phyloP scores from a whole-genome alignment of 1,284 basidiomycete species.

The Heterobasidion irregulare region DNA sequence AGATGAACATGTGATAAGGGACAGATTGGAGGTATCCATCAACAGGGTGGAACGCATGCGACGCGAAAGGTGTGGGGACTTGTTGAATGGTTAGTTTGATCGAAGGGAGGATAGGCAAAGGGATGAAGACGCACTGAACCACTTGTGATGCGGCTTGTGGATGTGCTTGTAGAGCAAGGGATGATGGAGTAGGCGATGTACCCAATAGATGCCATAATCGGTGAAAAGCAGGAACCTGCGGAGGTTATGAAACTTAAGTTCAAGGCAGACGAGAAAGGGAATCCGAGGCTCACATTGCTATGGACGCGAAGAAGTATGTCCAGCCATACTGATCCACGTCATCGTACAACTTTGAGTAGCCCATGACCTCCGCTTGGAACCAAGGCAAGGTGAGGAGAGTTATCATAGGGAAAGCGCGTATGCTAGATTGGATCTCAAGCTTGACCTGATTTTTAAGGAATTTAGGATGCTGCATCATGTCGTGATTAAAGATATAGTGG shows the following conservation, averaged over 20 bases:
- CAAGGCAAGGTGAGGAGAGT: conserved; percentile 83
- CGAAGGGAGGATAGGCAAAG: background rate
- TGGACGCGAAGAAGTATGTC: conserved; percentile 53
- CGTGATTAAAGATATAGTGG: conserved; percentile 86
- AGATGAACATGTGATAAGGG: conserved; percentile 93
- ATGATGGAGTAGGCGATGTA: conserved; percentile 87
- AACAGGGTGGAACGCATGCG: conserved; percentile 94
- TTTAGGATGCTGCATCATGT: conserved; percentile 92
- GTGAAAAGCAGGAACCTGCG: conserved; percentile 83
- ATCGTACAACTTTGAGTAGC: conserved; percentile 78
- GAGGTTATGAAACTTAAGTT: background rate
- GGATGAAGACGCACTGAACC: conserved; percentile 67
- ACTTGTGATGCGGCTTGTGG: conserved; percentile 98
- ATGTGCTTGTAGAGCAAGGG: conserved; percentile 85
- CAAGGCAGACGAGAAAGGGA: background rate
- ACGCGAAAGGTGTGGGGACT: conserved; percentile 97
- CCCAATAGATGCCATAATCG: conserved; percentile 90
- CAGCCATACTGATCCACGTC: conserved; percentile 68
- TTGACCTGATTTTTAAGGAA: conserved; percentile 86
- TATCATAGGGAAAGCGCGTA: conserved; percentile 79
- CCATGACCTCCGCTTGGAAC: conserved; percentile 91
- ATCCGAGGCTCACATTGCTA: conserved; percentile 29
- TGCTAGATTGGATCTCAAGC: conserved; percentile 73
- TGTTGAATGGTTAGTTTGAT: conserved; percentile 7
- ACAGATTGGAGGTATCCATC: conserved; percentile 93